phyloP scores from a whole-genome alignment of 352 stramenopile genomes.

The Phytophthora lateralis region DNA sequence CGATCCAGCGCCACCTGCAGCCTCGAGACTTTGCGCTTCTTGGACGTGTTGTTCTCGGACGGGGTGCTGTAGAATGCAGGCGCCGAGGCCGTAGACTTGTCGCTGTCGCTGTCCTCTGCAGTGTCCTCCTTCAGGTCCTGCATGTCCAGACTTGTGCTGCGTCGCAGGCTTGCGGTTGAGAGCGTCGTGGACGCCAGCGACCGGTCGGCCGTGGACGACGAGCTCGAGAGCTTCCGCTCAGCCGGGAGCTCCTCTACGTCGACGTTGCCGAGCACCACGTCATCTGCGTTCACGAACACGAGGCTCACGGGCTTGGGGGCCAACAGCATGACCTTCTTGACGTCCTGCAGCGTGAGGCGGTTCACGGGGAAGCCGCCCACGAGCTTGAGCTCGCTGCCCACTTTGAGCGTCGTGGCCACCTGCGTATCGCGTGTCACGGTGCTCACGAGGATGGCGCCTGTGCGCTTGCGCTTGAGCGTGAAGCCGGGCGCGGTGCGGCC shows the following conservation, averaged over 20 bases:
- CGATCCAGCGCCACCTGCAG: slow-evolving; percentile 67
- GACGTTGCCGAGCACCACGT: slow-evolving; percentile 36
- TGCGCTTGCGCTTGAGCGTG: slow-evolving; percentile 80
- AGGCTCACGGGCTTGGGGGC: slow-evolving; percentile 79
- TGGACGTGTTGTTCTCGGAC: slow-evolving; percentile 46
- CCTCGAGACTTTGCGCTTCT: slow-evolving; percentile 73
- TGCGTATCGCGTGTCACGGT: slow-evolving; percentile 47
- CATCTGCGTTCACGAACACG: slow-evolving; percentile 73
- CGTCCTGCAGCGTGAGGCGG: slow-evolving; percentile 66
- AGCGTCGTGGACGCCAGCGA: slow-evolving; percentile 31
- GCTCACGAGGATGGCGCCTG: slow-evolving; percentile 69
- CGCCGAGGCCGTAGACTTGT: slow-evolving; percentile 26
- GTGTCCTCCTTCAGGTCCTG: slow-evolving; percentile 27
- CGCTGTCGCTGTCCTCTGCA: slow-evolving; percentile 30
- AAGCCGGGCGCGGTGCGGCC: slow-evolving; percentile 58
- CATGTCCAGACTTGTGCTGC: slow-evolving; percentile 33
- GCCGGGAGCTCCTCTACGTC: slow-evolving; percentile 41
- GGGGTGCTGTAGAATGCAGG: slow-evolving; percentile 37
- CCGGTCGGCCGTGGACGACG: slow-evolving; percentile 13
- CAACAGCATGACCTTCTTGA: slow-evolving; percentile 82
- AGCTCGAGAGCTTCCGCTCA: slow-evolving; percentile 24
- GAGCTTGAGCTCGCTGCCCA: slow-evolving; percentile 77
- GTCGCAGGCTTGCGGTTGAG: slow-evolving; percentile 23
- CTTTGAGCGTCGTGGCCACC: slow-evolving; percentile 40
- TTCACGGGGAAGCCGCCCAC: slow-evolving; percentile 77